phyloP scores from a whole-genome alignment of 257 asterid genomes.

The Coffea canephora region DNA sequence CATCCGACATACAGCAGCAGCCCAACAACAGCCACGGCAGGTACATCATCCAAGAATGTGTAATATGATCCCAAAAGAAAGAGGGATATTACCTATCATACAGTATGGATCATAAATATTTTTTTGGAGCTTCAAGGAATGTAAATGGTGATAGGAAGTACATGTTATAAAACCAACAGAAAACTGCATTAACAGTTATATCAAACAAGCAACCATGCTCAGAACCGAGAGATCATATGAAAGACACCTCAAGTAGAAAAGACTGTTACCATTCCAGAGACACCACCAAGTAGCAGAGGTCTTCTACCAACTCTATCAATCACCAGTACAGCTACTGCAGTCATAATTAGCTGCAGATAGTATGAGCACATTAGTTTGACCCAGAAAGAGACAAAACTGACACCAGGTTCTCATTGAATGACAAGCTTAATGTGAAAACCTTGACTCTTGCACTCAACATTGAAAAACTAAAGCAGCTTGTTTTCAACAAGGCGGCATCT shows the following conservation, averaged over 20 bases:
- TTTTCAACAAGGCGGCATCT: not conserved
- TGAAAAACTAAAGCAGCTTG: not conserved
- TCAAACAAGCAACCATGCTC: not conserved
- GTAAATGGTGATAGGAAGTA: not conserved
- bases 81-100: constrained; percentile 71
- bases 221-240: not conserved
- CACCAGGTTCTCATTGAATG: not conserved
- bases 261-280: constrained; percentile 86
- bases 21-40: constrained; percentile 78
- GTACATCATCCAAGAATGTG: constrained; percentile 59
- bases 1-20: constrained; percentile 91
- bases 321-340: constrained; percentile 74
- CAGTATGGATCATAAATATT: constrained; percentile 16
- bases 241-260: not conserved
- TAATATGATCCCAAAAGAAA: constrained; percentile 93
- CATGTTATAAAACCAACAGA: not conserved
- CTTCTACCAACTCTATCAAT: constrained; percentile 93
- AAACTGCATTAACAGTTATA: not conserved
- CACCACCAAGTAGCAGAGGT: constrained; percentile 95
- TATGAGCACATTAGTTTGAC: constrained; percentile 7
- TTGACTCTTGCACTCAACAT: not conserved
- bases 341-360: constrained; percentile 69
- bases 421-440: not conserved
- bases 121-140: not conserved
- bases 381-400: not conserved